Evolutionary conservation across 108 stramenopile genomes (phyloP), one percentile per base, ranked within the genome.

Genomic region (Aurantiochytrium sp.): DNA sequence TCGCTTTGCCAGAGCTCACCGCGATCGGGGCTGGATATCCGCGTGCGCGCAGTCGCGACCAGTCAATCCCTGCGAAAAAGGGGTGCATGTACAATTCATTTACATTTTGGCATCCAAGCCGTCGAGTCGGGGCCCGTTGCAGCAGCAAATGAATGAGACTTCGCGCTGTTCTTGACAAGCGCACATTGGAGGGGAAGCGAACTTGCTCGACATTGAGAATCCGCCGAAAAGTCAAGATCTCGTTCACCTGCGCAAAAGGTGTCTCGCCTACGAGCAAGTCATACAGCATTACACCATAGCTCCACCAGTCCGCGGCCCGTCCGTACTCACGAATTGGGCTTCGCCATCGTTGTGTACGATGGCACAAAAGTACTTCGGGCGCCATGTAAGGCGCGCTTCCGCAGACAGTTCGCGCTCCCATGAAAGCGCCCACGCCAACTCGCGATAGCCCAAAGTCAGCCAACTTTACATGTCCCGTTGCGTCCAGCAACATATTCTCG

Each of bases 231-330:
- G 98, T 95, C 89, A 97, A 95, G 18, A 96, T 92, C 89, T 97
- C 89, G 92, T 99, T 97, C 55, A 95, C 96, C 5, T 98, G 98
- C 92, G 97, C 97, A 97, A 98, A 98, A 21, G 97, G 98, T 6
- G 97, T 97, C 44, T 97, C 91, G 35, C 97, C 97, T 28, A 97
- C 98, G 93, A 98, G 96, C 97, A 98, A 97, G 93, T 99, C 97
- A 91, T 96, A 98, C 42, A 95, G 83, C 25, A 98, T 89, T 97
- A 98, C 97, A 4, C 98, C 98, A 25, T 98, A 91, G 58, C 96
- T 96, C 97, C 97, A 99, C 91, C 88, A 91, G 83, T 94, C 93
- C 3, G 87, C 93, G n/a, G 45, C 19, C 19, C 16, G 6, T 8
- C 64, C 45, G 72, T 76, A 71, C n/a, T 29, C 42, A 6, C 58